These are phyloP conservation scores for Triticum turgidum DNA, from an alignment of 176 grass and related monocot genomes.

Conservation along the genomic window DNA sequence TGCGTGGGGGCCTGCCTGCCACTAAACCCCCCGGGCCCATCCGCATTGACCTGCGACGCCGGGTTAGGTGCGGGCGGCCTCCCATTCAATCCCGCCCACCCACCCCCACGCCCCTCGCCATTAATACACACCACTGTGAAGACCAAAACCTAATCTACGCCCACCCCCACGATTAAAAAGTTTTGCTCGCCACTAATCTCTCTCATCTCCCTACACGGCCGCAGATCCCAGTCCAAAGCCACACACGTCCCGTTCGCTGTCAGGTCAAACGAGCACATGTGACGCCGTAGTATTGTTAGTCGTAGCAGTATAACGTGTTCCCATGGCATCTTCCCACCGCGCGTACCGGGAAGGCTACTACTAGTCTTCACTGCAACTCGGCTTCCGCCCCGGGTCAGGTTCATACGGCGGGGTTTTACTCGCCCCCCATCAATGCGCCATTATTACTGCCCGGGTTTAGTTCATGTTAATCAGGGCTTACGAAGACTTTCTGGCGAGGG, in stretches of 20 bases:
- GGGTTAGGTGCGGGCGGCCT: slow-evolving; percentile 72
- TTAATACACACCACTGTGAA: slow-evolving; percentile 51
- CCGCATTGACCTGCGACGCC: slow-evolving; percentile 57
- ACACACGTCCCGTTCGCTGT: neutral
- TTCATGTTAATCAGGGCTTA: slow-evolving; percentile 39
- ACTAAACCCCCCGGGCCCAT: slow-evolving; percentile 61
- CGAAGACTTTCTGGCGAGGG: slow-evolving; percentile 11
- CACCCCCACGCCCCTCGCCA: slow-evolving; percentile 48
- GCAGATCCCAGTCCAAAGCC: slow-evolving; percentile 29
- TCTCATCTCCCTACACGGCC: neutral
- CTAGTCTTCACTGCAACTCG: slow-evolving; percentile 20
- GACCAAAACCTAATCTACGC: slow-evolving; percentile 31
- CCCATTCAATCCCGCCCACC: slow-evolving; percentile 70
- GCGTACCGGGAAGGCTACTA: slow-evolving; percentile 15
- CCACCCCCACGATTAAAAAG: neutral
- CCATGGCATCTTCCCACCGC: neutral
- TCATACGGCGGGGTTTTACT: slow-evolving; percentile 35
- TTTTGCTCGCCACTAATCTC: slow-evolving; percentile 20
- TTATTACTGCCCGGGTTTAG: slow-evolving; percentile 23
- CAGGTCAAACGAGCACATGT: neutral
- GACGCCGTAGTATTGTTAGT: neutral
- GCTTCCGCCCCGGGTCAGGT: slow-evolving; percentile 36
- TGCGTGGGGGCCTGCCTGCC: slow-evolving; percentile 45
- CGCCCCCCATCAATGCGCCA: slow-evolving; percentile 33
- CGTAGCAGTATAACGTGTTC: neutral